Percentiles rank a stretch among this genome's conserved stretches.
phyloP scores from a whole-genome alignment of 352 stramenopile genomes.

The Albugo candida region DNA sequence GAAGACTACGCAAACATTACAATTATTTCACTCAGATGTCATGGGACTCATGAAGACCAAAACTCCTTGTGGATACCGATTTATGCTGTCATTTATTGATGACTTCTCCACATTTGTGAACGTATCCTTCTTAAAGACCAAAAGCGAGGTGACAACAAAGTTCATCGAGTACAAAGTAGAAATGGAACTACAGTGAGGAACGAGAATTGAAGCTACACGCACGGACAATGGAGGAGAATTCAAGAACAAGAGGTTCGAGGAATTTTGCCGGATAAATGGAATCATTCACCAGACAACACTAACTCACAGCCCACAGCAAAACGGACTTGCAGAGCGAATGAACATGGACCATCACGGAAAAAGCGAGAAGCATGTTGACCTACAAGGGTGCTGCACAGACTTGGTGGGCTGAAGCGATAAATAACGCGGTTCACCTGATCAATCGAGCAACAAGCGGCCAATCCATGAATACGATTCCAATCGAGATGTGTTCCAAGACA shows the following conservation, averaged over 20 bases:
- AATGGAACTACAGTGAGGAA: too few species aligned
- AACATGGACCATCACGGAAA: conserved; percentile 8
- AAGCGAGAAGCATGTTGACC: conserved; percentile 6
- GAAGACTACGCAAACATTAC: too few species aligned
- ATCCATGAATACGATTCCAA: conserved; percentile 4
- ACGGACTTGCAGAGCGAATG: conserved; percentile 10
- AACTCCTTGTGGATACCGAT: conserved; percentile 3
- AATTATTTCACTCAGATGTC: conserved; percentile 11
- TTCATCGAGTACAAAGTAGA: too few species aligned
- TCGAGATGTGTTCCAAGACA: conserved; percentile 8
- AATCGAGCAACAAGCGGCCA: conserved; percentile 2
- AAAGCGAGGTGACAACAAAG: too few species aligned
- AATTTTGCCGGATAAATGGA: conserved; percentile 2
- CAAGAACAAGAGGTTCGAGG: conserved; percentile 8
- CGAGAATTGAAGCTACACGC: conserved; percentile 9
- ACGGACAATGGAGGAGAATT: conserved; percentile 16
- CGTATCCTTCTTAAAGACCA: too few species aligned
- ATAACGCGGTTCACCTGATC: conserved; percentile 13
- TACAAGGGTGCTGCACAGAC: conserved; percentile 1
- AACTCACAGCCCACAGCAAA: conserved; percentile 13
- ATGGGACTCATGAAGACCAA: conserved; percentile 8
- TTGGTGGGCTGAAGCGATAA: conserved; percentile 9
- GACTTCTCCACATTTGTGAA: too few species aligned
- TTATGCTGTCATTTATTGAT: too few species aligned
- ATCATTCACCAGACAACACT: conserved; percentile 13